phyloP scores from a whole-genome alignment of 257 asterid genomes.

The Solanum gracilifrons region DNA sequence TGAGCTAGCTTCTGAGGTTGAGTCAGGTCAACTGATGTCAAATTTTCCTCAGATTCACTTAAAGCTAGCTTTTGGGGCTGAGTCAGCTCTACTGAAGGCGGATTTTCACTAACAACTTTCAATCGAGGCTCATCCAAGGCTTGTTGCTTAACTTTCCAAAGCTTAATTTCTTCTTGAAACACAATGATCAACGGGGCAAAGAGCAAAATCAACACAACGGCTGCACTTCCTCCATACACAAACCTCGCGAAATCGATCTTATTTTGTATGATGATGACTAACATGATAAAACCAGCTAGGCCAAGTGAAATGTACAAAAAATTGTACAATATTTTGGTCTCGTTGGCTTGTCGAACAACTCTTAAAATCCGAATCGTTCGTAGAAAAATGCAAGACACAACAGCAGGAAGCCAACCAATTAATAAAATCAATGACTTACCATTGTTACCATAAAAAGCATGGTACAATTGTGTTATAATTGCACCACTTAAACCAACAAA shows the following conservation, averaged over 20 bases:
- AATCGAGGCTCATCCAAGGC: background rate
- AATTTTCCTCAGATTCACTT: background rate
- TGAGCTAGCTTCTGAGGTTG: background rate
- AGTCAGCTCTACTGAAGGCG: background rate
- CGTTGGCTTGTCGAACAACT: conserved; percentile 21
- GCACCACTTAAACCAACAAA: conserved; percentile 67
- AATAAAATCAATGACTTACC: conserved; percentile 31
- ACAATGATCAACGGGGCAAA: conserved; percentile 19
- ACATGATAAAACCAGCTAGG: conserved; percentile 43
- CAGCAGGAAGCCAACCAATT: conserved; percentile 57
- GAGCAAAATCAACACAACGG: conserved; percentile 24
- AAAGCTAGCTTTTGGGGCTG: background rate
- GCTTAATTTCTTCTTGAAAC: conserved; percentile 23
- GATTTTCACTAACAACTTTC: conserved; percentile 3
- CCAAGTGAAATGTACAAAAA: conserved; percentile 30
- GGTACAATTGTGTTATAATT: conserved; percentile 44
- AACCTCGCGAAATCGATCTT: conserved; percentile 7
- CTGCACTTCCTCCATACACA: conserved; percentile 24
- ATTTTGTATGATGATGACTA: conserved; percentile 29
- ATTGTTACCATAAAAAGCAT: conserved; percentile 34
- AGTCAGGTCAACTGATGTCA: background rate
- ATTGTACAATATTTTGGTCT: conserved; percentile 32
- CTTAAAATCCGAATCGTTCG: conserved; percentile 28
- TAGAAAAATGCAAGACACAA: conserved; percentile 32
- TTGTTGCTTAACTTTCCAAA: conserved; percentile 15